Percentiles rank a stretch among this genome's conserved stretches.
phyloP scores from a whole-genome alignment of 208 protist genomes.

The Novymonas esmeraldas region DNA sequence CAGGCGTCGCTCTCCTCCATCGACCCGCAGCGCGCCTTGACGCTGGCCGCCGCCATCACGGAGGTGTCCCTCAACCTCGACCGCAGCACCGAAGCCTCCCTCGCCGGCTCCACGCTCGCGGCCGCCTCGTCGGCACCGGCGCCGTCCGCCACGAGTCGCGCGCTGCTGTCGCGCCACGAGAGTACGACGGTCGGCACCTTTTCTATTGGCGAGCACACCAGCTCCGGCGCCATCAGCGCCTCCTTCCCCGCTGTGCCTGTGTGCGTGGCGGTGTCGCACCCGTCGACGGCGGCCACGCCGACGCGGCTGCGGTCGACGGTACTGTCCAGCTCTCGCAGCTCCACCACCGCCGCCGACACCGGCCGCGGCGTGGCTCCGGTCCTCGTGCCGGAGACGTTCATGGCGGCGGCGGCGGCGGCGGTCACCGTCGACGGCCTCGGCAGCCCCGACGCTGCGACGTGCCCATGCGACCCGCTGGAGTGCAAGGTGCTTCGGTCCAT shows the following conservation, averaged over 20 bases:
- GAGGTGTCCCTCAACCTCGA: constrained; percentile 29
- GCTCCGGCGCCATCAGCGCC: constrained; percentile 2
- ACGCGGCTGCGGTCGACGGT: constrained; percentile 3
- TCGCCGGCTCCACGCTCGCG: neutral
- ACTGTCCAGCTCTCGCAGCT: neutral
- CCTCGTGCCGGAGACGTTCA: neutral
- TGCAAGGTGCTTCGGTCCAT: constrained; percentile 24
- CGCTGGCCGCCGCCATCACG: constrained; percentile 48
- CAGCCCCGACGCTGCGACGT: neutral
- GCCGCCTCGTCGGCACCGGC: neutral
- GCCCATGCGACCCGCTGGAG: constrained; percentile 33
- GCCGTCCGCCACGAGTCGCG: neutral
- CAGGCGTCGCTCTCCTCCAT: constrained; percentile 9
- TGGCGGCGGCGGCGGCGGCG: neutral
- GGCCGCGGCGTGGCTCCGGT: neutral
- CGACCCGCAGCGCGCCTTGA: constrained; percentile 28
- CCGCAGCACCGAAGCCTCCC: constrained; percentile 3
- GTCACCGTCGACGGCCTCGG: neutral
- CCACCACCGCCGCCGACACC: neutral
- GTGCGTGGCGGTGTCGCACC: constrained; percentile 1
- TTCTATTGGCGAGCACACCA: constrained; percentile 12
- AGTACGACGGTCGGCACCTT: constrained; percentile 5
- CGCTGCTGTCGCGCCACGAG: constrained; percentile 10
- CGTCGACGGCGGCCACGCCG: constrained; percentile 16
- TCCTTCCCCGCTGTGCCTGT: constrained; percentile 12